Base-by-base conservation (phyloP, 176 grass and related monocot species). In the Lolium rigidum region DNA sequence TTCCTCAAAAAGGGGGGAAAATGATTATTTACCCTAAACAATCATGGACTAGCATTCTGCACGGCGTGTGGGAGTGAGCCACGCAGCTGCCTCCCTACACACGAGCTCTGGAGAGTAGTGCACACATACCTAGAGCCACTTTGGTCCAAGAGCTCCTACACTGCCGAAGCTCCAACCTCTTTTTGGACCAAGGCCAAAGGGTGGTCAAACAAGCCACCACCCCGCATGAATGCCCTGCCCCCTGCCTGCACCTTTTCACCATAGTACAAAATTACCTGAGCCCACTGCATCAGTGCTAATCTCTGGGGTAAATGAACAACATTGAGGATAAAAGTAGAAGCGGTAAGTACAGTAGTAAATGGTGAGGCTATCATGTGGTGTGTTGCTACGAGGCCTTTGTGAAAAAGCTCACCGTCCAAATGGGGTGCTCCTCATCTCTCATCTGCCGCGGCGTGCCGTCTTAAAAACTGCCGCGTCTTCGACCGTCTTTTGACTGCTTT, bases 171-270 rank as follows among this genome's bases (percentile, higher is more conserved):
- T 39, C 3, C 8, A 70, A 0, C 38, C 64, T 35, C 75, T 66
- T 76, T 86, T 80, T 55, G 66, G 85, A 79, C 67, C 85, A 67
- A 21, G 52, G 89, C 80, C 85, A 57, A 83, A 87, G 85, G 59
- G 68, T 81, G 82, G 82, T 88, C 81, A 91, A 88, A 84, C 76
- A 68, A 83, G 58, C 70, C 82, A 52, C 26, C 72, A 75, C 18
- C 56, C 26, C 72, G 66, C 18, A 65, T 80, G 79, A 90, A 83
- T 83, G 79, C 72, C 72, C 72, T 75, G 72, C 71, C 46, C 46
- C 72, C 71, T 50, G 1, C 14, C 76, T 70, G 70, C 68, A 81
- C 39, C 63, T 78, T 66, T 79, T 47, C 14, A 48, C 70, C 70
- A 9, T 69, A 35, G 31, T 35, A 69, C 63, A 74, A 38, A 83